Evolutionary conservation across 768 basidiomycete genomes (phyloP).

Genomic region (Tricholoma sp.): DNA sequence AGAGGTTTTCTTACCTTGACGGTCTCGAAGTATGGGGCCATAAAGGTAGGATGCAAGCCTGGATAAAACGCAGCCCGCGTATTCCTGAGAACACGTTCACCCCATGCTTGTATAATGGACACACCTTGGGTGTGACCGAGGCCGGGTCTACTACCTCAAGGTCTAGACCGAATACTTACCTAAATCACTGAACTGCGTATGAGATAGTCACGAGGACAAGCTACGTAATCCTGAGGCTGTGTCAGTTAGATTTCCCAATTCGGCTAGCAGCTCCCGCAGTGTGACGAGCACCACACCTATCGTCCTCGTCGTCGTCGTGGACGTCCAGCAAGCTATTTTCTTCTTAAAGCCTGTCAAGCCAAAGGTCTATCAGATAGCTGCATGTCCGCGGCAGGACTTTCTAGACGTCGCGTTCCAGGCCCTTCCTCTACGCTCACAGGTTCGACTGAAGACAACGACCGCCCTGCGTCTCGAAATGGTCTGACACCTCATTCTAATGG

Average conservation of each 20-base stretch:
- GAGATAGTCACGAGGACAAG: background rate
- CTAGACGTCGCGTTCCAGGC: slow-evolving; percentile 50
- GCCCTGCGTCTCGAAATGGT: slow-evolving; percentile 15
- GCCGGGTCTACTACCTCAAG: too few species aligned
- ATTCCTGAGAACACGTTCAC: slow-evolving; percentile 4
- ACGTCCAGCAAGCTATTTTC: background rate
- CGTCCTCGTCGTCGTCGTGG: background rate
- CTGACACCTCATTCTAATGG: slow-evolving; percentile 11
- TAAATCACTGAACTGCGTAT: too few species aligned
- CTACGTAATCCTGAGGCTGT: background rate
- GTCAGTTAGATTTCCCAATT: background rate
- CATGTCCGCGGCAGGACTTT: slow-evolving; percentile 53
- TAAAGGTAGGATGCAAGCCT: slow-evolving; percentile 11
- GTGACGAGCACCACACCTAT: background rate
- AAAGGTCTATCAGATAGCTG: background rate
- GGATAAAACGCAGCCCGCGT: too few species aligned
- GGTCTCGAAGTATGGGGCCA: slow-evolving; percentile 64
- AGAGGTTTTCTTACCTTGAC: slow-evolving; percentile 43
- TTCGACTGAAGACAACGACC: slow-evolving; percentile 33
- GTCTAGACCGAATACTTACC: too few species aligned
- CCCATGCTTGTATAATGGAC: slow-evolving; percentile 2
- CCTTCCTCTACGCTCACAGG: slow-evolving; percentile 22
- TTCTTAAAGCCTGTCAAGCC: background rate
- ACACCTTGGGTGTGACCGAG: too few species aligned
- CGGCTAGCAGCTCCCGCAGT: background rate